phyloP scores from a whole-genome alignment of 805 yeast species.

The Vanderwaltozyma verrucispora region DNA sequence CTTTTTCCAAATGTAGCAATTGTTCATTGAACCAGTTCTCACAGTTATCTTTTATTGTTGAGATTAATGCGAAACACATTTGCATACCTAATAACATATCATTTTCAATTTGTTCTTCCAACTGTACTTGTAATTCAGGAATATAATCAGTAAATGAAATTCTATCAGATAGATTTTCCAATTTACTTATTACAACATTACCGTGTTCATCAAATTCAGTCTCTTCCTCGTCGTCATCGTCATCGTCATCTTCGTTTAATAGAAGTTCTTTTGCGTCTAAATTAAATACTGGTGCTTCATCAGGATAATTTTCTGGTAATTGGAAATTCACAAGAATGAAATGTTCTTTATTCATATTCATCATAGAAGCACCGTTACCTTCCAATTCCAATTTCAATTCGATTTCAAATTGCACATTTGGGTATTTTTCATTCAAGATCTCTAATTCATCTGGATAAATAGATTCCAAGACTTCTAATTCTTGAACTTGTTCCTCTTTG shows the following conservation, averaged over 20 bases:
- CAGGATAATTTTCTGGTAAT: conserved; percentile 78
- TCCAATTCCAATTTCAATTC: conserved; percentile 54
- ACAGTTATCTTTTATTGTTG: conserved; percentile 70
- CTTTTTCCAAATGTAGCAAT: conserved; percentile 41
- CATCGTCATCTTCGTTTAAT: conserved; percentile 27
- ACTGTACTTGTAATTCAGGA: conserved; percentile 21
- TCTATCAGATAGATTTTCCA: conserved; percentile 45
- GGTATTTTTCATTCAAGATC: conserved; percentile 39
- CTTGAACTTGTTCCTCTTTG: conserved; percentile 78
- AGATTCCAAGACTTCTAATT: conserved; percentile 77
- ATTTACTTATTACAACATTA: conserved; percentile 35
- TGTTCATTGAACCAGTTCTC: conserved; percentile 58
- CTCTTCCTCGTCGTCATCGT: conserved; percentile 29
- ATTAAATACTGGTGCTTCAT: conserved; percentile 53
- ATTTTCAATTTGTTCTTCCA: conserved; percentile 34
- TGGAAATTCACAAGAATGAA: conserved; percentile 46
- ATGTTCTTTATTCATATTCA: conserved; percentile 43
- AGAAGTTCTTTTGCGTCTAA: conserved; percentile 30
- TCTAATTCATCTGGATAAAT: conserved; percentile 84
- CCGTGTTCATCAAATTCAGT: conserved; percentile 36
- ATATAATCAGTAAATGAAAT: conserved; percentile 46
- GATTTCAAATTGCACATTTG: conserved; percentile 31
- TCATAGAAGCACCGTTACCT: conserved; percentile 6
- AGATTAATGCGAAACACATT: conserved; percentile 70
- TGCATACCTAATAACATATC: conserved; percentile 83